Evolutionary conservation across 1,139 yeast genomes (phyloP).

Genomic region (Taphrina confusa): DNA sequence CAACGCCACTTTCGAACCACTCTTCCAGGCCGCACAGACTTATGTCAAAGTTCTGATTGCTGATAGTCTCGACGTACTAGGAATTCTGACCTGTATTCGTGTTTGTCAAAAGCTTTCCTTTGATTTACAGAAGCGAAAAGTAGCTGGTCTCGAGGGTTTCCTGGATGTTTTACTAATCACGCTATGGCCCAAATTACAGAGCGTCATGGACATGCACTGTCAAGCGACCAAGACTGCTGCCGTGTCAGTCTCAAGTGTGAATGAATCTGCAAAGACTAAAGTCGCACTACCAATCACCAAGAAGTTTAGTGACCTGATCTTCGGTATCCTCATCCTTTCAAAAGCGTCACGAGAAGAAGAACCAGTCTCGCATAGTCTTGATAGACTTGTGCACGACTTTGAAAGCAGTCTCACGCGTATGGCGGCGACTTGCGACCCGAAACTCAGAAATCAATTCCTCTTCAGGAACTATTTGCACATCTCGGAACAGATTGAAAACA

Average conservation of each 20-base stretch:
- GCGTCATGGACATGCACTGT: slow-evolving; percentile 65
- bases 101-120: slow-evolving; percentile 65
- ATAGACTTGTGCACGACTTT: slow-evolving; percentile 71
- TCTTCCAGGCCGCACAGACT: slow-evolving; percentile 57
- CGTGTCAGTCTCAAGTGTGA: slow-evolving; percentile 21
- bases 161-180: slow-evolving; percentile 61
- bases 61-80: slow-evolving; percentile 71
- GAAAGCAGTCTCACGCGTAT: slow-evolving; percentile 75
- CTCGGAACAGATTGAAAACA: slow-evolving; percentile 18
- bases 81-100: slow-evolving; percentile 74
- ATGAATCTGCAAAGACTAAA: slow-evolving; percentile 40
- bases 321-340: slow-evolving; percentile 65
- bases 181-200: slow-evolving; percentile 86
- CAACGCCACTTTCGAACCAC: slow-evolving; percentile 54
- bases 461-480: slow-evolving; percentile 63
- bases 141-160: slow-evolving; percentile 75
- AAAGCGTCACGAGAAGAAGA: slow-evolving; percentile 52
- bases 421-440: slow-evolving; percentile 48
- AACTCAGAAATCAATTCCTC: slow-evolving; percentile 68
- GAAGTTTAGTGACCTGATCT: slow-evolving; percentile 72
- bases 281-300: slow-evolving; percentile 71
- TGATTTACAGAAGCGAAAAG: slow-evolving; percentile 62
- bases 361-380: slow-evolving; percentile 70
- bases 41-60: slow-evolving; percentile 55
- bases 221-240: slow-evolving; percentile 40